phyloP scores from a whole-genome alignment of 225 moss, liverwort and hornwort species.

The Climacium dendroides region DNA sequence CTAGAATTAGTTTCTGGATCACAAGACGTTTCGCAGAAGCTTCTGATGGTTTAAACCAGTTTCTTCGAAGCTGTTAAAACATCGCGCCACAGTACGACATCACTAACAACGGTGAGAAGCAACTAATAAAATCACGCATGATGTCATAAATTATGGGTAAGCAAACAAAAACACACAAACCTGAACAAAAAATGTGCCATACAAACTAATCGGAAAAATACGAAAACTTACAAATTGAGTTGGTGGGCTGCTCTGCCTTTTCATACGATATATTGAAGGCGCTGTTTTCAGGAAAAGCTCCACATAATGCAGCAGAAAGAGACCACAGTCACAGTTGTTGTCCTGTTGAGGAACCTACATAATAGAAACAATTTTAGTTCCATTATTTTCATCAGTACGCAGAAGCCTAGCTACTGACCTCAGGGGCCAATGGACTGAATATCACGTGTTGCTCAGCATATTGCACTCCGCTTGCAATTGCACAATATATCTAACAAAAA shows the following conservation, averaged over 20 bases:
- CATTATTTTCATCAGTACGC: not conserved
- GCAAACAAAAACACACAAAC: not conserved
- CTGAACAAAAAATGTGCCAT: not conserved
- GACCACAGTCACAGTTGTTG: conserved; percentile 50
- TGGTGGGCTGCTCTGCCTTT: conserved; percentile 13
- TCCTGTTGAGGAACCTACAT: conserved; percentile 52
- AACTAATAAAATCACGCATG: not conserved
- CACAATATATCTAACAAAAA: not conserved
- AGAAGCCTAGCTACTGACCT: not conserved
- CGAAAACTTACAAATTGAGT: conserved; percentile 33
- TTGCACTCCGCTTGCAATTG: not conserved
- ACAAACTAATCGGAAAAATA: not conserved
- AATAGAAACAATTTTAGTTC: not conserved
- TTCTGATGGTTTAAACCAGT: conserved; percentile 45
- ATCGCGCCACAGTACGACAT: conserved; percentile 2
- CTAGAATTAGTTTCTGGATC: conserved; percentile 33
- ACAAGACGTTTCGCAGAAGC: conserved; percentile 46
- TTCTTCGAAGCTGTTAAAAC: conserved; percentile 28
- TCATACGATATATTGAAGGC: conserved; percentile 19
- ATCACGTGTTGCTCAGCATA: not conserved
- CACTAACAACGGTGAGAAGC: not conserved
- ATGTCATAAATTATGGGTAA: not conserved
- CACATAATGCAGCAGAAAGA: conserved; percentile 55
- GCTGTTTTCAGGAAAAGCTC: conserved; percentile 40
- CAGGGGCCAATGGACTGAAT: not conserved